A percentile compares a stretch with the other conserved stretches of the same genome.
Conservation (phyloP, 768 basidiomycete genomes). For the Cystofilobasidium capitatum region DNA sequence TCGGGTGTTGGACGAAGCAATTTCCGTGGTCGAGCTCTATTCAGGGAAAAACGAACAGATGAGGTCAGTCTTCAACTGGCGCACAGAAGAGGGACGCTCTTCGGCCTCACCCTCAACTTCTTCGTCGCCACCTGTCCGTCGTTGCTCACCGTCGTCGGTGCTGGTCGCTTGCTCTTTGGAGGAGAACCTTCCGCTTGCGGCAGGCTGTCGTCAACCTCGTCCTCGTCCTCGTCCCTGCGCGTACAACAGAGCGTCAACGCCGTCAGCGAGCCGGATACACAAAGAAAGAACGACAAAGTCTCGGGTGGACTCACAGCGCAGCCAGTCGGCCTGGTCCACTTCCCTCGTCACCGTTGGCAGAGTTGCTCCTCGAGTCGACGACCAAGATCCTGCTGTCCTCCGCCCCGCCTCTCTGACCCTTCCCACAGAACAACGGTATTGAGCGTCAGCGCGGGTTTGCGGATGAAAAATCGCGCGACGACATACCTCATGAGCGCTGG, state of each 20-base stretch:
- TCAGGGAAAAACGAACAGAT: too few relatives aligned
- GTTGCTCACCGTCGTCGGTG: background rate
- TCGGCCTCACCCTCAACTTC: background rate
- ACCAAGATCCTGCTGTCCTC: background rate
- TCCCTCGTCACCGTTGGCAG: background rate
- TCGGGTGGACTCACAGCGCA: background rate
- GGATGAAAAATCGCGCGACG: background rate
- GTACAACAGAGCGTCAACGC: background rate
- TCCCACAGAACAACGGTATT: background rate
- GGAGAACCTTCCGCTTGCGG: background rate
- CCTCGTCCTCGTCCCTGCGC: background rate
- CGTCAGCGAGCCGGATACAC: background rate
- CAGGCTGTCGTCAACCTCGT: background rate
- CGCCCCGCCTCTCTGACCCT: too few relatives aligned
- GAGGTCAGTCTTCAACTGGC: background rate
- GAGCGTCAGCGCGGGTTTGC: too few relatives aligned
- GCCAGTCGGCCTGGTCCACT: background rate
- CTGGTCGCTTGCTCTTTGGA: background rate
- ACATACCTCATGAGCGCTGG: background rate
- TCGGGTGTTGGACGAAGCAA: background rate
- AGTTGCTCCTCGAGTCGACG: background rate
- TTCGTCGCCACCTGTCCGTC: background rate
- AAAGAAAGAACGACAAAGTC: background rate
- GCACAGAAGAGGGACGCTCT: background rate
- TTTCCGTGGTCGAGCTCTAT: too few relatives aligned